Conservation (phyloP, 306 rosid genomes). For the Quercus wislizeni region DNA sequence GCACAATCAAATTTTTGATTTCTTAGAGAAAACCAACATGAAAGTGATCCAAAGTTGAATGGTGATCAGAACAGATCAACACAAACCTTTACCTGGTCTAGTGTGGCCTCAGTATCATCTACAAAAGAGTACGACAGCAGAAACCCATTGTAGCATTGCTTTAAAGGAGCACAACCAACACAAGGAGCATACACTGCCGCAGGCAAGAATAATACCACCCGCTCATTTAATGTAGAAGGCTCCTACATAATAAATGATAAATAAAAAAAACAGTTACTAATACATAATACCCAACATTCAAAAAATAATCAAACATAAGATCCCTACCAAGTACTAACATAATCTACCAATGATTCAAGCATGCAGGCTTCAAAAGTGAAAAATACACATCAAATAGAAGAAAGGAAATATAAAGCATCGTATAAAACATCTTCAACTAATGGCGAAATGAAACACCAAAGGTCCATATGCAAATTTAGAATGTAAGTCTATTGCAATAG, state of each 20-base stretch:
- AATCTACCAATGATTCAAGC: not conserved
- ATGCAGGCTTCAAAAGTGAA: not conserved
- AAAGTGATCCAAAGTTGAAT: slow-evolving; percentile 6
- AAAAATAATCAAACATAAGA: not conserved
- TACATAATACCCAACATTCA: not conserved
- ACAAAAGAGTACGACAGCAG: slow-evolving; percentile 30
- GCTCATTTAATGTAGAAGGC: slow-evolving; percentile 44
- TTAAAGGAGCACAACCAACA: slow-evolving; percentile 57
- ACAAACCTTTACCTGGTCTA: slow-evolving; percentile 49
- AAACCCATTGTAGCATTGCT: slow-evolving; percentile 38
- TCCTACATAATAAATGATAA: slow-evolving; percentile 42
- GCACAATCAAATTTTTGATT: slow-evolving; percentile 24
- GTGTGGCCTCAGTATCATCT: slow-evolving; percentile 37
- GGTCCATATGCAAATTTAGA: not conserved
- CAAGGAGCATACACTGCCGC: slow-evolving; percentile 80
- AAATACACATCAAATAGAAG: not conserved
- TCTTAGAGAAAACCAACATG: not conserved
- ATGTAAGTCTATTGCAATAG: not conserved
- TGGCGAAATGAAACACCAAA: not conserved
- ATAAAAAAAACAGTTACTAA: not conserved
- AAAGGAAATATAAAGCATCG: not conserved
- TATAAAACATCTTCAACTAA: too few relatives aligned
- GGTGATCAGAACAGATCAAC: slow-evolving; percentile 16
- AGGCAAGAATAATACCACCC: slow-evolving; percentile 57
- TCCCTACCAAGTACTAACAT: not conserved